Evolutionary conservation across 2,329 filamentous ascomycete species (phyloP), one percentile per base, ranked within the genome.

Genomic region (Mycosphaerella sp.): DNA sequence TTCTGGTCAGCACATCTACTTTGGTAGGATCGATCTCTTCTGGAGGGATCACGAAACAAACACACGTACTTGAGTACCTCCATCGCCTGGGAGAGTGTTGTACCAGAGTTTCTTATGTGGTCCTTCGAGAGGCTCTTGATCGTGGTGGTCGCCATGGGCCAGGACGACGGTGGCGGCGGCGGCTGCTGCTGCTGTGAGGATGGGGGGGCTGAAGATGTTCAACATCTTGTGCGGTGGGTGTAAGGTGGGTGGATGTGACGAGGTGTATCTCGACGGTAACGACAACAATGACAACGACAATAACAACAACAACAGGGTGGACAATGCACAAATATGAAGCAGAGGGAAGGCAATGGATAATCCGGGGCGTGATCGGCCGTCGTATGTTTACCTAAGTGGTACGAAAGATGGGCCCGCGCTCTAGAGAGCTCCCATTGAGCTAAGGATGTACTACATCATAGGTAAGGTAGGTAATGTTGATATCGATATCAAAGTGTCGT

Each of bases 51-150:
- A 21, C 2, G 21, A 21, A 21, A 21, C 2, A 21, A 21, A 21
- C 6, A 8, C 9, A 40, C 54, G 43, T n/a, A 87, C 86, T 78
- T 93, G 87, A 39, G 83, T 93, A 53, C 88, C 89, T 26, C 89
- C 88, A 71, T 93, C 89, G 36, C 88, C 89, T 3, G 89, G 89
- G 4, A 95, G 74, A 1, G 76, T 83, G 69, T 89, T 92, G 71
- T 92, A 95, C 89, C 89, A 95, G 44, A 93, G 69, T 29, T 81
- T 79, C 68, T 87, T 77, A 63, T 85, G 85, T 41, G 89, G 88
- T 0, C 89, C 88, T 29, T 79, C 72, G 43, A 80, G 71, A 55
- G 79, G 76, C 68, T 89, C 84, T 44, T 80, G 74, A 52, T 74
- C 75, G 52, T 68, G 62, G 52, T 68, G 62, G 50, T 64, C 72